Base-by-base conservation (phyloP, 2,329 filamentous ascomycete species). In the Exophiala spinifera region DNA sequence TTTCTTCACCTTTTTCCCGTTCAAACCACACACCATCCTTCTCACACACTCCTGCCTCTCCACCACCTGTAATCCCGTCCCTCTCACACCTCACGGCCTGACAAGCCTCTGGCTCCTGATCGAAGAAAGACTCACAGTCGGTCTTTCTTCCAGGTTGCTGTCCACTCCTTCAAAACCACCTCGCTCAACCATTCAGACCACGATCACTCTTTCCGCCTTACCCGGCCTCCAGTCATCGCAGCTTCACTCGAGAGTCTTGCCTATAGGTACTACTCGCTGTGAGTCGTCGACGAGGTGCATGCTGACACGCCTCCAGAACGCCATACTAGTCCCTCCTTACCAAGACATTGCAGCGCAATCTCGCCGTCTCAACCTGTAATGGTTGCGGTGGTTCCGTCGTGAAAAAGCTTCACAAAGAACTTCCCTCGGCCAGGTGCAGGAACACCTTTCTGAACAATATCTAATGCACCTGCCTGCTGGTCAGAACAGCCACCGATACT, bases 1-100 rank as follows among this genome's bases (percentile, higher is more conserved):
- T 76, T 56, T 67, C 74, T 73, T 73, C 63, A 71, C 67, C 13
- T 61, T 63, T 61, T 69, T 37, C 45, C 28, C 48, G 45, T 31
- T 42, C 20, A 25, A 19, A 28, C 46, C 43, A 42, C 42, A n/a
- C 28, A 31, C n/a, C 37, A 50, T 42, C 40, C 47, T 21, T 43
- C 37, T 33, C 28, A 34, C 37, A 45, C 48, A 43, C 43, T 69
- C 69, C 31, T 67, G 64, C 52, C 46, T 55, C 48, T 46, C 47
- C 37, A 21, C 40, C 52, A 28, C 44, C 39, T 48, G 47, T 45
- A 21, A 36, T 49, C 37, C 39, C 13, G 11, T 44, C 45, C 49
- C 48, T 50, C 52, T 50, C 25, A 46, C 49, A 39, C 36, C 36
- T 39, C 47, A 46, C 44, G 55, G 50, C 53, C 50, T 15, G 23